Evolutionary conservation across 2,329 filamentous ascomycete species (phyloP).

Genomic region (Cladosporium cucumerinum): DNA sequence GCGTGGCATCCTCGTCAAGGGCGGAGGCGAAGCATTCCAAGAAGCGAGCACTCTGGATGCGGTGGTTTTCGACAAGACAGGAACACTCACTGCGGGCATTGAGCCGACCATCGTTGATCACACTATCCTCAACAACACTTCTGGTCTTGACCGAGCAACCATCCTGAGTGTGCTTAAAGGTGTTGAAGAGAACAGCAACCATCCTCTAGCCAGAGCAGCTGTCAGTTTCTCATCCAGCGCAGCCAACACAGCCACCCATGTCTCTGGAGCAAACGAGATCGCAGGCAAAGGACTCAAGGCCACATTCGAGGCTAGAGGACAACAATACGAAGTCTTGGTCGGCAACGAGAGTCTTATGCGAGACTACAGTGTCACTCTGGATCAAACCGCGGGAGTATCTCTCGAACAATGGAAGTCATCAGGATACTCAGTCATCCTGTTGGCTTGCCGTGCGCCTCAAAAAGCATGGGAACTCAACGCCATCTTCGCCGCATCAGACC

Average conservation of each 20-base stretch:
- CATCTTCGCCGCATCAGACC: slow-evolving; percentile 74
- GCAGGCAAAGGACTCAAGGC: slow-evolving; percentile 70
- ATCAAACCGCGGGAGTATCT: slow-evolving; percentile 20
- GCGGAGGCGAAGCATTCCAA: slow-evolving; percentile 81
- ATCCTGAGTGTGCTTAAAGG: slow-evolving; percentile 56
- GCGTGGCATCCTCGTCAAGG: slow-evolving; percentile 76
- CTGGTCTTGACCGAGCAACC: slow-evolving; percentile 42
- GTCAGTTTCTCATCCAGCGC: slow-evolving; percentile 55
- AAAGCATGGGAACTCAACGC: slow-evolving; percentile 57
- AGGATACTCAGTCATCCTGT: slow-evolving; percentile 42
- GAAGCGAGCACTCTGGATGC: slow-evolving; percentile 70
- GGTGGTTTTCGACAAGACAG: slow-evolving; percentile 80
- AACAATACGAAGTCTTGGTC: slow-evolving; percentile 58
- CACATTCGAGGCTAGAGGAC: slow-evolving; percentile 16
- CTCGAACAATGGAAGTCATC: slow-evolving; percentile 41
- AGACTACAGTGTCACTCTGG: slow-evolving; percentile 35
- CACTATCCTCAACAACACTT: slow-evolving; percentile 30
- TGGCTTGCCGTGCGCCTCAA: slow-evolving; percentile 35
- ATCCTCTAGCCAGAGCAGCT: slow-evolving; percentile 71
- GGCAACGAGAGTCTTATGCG: slow-evolving; percentile 71
- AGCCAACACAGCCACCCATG: slow-evolving; percentile 26
- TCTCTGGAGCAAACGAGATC: slow-evolving; percentile 54
- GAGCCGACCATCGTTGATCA: slow-evolving; percentile 66
- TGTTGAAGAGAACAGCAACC: slow-evolving; percentile 69
- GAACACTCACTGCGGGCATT: slow-evolving; percentile 71